phyloP scores from a whole-genome alignment of 1,139 yeast genomes.

The Nakaseomyces kungkrabaensis region DNA sequence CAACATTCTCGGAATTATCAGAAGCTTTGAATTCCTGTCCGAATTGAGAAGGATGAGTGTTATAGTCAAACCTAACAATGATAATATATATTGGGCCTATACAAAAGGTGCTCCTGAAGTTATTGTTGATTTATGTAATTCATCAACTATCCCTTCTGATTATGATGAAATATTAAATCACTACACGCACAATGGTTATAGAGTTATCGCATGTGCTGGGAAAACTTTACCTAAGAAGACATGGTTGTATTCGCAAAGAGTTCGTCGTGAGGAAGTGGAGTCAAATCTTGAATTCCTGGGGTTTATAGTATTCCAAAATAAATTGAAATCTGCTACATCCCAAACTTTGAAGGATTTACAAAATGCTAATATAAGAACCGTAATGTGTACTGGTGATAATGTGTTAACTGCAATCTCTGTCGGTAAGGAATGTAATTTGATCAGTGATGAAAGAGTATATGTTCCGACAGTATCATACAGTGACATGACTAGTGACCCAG shows the following conservation, averaged over 20 bases:
- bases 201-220: slow-evolving; percentile 92
- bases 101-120: slow-evolving; percentile 98
- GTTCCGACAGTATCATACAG: slow-evolving; percentile 49
- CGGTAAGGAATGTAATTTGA: slow-evolving; percentile 69
- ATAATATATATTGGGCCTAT: slow-evolving; percentile 38
- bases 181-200: slow-evolving; percentile 86
- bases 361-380: slow-evolving; percentile 64
- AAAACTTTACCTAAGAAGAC: slow-evolving; percentile 39
- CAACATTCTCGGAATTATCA: slow-evolving; percentile 44
- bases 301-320: slow-evolving; percentile 85
- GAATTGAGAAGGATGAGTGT: slow-evolving; percentile 88
- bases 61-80: slow-evolving; percentile 39
- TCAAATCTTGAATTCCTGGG: slow-evolving; percentile 64
- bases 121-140: slow-evolving; percentile 67
- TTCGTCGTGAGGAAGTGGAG: slow-evolving; percentile 59
- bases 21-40: slow-evolving; percentile 79
- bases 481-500: slow-evolving; percentile 23
- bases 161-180: slow-evolving; percentile 65
- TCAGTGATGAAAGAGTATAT: slow-evolving; percentile 45
- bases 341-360: slow-evolving; percentile 48
- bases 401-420: slow-evolving; percentile 91
- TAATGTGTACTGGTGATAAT: slow-evolving; percentile 98
- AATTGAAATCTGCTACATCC: slow-evolving; percentile 61
- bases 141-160: slow-evolving; percentile 60
- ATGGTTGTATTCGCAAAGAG: slow-evolving; percentile 35